A percentile compares a stretch with the other conserved stretches of the same genome.
Conservation (phyloP, 768 basidiomycete genomes). For the Botryobasidium botryosum region DNA sequence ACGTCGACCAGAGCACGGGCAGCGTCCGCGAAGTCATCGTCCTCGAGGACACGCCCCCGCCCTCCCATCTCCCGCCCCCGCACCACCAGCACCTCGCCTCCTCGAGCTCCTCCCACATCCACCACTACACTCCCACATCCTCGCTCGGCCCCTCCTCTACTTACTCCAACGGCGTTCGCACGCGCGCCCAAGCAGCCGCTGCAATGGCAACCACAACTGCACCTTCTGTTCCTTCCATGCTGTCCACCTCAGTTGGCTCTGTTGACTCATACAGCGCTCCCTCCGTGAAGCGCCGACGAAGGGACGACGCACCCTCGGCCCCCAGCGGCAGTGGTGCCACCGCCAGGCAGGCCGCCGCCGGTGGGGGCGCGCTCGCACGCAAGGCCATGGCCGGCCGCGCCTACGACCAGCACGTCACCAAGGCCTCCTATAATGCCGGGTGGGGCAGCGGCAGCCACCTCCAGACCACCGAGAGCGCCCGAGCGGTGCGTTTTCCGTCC, state of each 20-base stretch:
- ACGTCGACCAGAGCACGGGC: conserved; percentile 56
- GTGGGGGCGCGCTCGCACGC: conserved; percentile 7
- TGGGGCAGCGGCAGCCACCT: not conserved
- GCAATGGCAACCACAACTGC: too few species aligned
- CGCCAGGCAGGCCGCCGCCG: not conserved
- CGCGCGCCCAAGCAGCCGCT: conserved; percentile 70
- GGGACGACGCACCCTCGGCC: conserved; percentile 46
- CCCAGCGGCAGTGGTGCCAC: conserved; percentile 42
- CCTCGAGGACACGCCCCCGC: conserved; percentile 82
- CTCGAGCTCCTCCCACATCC: conserved; percentile 4
- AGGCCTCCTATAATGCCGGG: conserved; percentile 1
- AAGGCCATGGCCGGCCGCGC: conserved; percentile 10
- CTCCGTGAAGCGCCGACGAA: conserved; percentile 68
- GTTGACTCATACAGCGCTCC: conserved; percentile 34
- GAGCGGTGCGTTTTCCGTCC: not conserved
- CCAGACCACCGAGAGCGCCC: too few species aligned
- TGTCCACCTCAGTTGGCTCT: conserved; percentile 35
- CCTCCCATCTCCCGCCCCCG: conserved; percentile 41
- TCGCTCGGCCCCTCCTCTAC: conserved; percentile 7
- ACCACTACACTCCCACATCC: conserved; percentile 1
- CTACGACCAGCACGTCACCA: conserved; percentile 3
- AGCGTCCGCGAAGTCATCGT: conserved; percentile 74
- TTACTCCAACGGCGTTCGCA: conserved; percentile 24
- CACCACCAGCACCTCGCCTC: conserved; percentile 27
- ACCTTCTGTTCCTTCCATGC: conserved; percentile 36